phyloP scores from a whole-genome alignment of 352 stramenopile species.

The Phytopythium delawarense region DNA sequence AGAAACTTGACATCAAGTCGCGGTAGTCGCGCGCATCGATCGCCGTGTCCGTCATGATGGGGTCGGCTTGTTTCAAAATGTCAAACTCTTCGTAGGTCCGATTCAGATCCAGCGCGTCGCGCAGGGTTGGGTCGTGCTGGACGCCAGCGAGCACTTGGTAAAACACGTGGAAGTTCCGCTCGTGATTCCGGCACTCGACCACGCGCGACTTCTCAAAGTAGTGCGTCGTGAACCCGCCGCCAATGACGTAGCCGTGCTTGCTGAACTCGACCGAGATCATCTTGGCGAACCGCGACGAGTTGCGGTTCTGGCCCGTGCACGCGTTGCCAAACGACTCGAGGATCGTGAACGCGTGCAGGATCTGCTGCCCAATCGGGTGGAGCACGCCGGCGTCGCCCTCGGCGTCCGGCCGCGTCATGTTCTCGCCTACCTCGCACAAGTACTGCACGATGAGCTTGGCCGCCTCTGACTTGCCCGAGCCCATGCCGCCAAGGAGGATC shows the following conservation, averaged over 20 bases:
- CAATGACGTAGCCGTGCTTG: conserved; percentile 71
- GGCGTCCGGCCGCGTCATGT: conserved; percentile 26
- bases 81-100: conserved; percentile 51
- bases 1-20: conserved; percentile 80
- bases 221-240: conserved; percentile 75
- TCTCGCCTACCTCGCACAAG: conserved; percentile 74
- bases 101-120: conserved; percentile 67
- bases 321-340: conserved; percentile 77
- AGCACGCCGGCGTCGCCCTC: conserved; percentile 49
- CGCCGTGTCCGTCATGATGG: conserved; percentile 34
- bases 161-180: conserved; percentile 94
- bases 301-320: conserved; percentile 49
- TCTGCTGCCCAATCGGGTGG: conserved; percentile 77
- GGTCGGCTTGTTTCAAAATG: conserved; percentile 44
- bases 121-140: conserved; percentile 61
- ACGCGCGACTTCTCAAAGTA: conserved; percentile 86
- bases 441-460: conserved; percentile 83
- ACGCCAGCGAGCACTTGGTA: conserved; percentile 88
- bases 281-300: conserved; percentile 77
- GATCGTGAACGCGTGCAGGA: conserved; percentile 77
- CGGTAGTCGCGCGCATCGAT: conserved; percentile 71
- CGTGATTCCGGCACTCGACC: conserved; percentile 58
- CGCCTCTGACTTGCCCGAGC: conserved; percentile 72
- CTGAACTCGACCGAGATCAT: conserved; percentile 85
- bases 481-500: conserved; percentile 69